Base-by-base conservation (phyloP, 106 monocot genomes). In the Narthecium ossifragum region DNA sequence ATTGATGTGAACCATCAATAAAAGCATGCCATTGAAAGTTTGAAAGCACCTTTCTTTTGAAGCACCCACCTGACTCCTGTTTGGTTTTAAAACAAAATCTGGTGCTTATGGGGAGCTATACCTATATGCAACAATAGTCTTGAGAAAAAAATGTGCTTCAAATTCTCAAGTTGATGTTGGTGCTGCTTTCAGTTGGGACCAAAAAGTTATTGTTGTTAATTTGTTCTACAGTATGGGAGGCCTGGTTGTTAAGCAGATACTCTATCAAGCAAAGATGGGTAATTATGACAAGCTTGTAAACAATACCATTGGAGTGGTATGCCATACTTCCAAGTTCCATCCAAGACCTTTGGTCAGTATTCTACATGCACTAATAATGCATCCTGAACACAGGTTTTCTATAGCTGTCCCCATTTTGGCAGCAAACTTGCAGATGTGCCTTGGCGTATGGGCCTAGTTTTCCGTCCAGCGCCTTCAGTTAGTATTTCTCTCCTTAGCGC, bases 391-490 rank as follows among this genome's bases (percentile, higher is more conserved):
- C 64, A 98, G 91, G 76, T 98, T 5, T 98, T 98, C 64, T 98
- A 98, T 68, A 98, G 98, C 70, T 98, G 98, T 53, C 98, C 98
- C 15, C 98, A 98, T 85, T 98, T 98, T 82, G 98, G 98, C 27
- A 98, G 98, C 72, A 98, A 81, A 75, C 87, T 91, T 36, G 98
- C 98, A 59, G 98, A 98, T 49, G 82, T 98, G 98, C 98, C 98
- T 24, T 91, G 86, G 98, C 98, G 84, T 30, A 98, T 98, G 91
- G 98, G 98, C 53, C 55, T 88, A 27, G 86, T 98, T 76, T 71
- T 98, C n/a, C 98, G 98, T 54, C 87, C 87, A 47, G 98, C 98
- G 41, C 98, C 98, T 49, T 71, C 90, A 51, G 98, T 96, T 30
- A 64, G 78, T 67, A 69, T 55, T 62, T 31, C 15, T 3, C 46